phyloP scores from a whole-genome alignment of 2,329 filamentous ascomycete species.

The Escovopsis weberi region DNA sequence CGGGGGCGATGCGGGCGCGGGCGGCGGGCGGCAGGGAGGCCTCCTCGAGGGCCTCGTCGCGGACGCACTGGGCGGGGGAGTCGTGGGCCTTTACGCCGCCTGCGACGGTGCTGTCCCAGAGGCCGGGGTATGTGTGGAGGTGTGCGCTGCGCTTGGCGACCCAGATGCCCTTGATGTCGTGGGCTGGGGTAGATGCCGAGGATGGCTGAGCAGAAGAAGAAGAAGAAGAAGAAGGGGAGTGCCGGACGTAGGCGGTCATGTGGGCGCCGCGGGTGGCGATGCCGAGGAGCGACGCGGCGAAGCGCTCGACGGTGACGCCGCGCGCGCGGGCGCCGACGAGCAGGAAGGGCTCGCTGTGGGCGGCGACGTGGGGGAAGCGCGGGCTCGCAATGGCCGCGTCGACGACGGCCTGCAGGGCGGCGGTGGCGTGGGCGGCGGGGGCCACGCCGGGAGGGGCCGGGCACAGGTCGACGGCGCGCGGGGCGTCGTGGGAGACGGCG shows the following conservation, averaged over 20 bases:
- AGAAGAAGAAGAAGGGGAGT: too few species aligned
- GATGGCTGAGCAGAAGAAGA: too few species aligned
- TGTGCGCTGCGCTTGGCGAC: conserved; percentile 49
- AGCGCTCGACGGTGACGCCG: conserved; percentile 39
- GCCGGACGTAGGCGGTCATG: conserved; percentile 44
- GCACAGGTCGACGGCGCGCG: conserved; percentile 19
- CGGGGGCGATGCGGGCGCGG: conserved; percentile 9
- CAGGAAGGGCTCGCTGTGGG: conserved; percentile 29
- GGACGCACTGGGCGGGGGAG: conserved; percentile 49
- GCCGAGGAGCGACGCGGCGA: conserved; percentile 49
- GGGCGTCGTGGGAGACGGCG: conserved; percentile 15
- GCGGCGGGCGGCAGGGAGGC: conserved; percentile 29
- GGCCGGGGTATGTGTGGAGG: conserved; percentile 59
- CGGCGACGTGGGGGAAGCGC: conserved; percentile 23
- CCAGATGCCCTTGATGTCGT: conserved; percentile 43
- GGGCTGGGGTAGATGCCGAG: too few species aligned
- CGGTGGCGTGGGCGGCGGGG: conserved; percentile 19
- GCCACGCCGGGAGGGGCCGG: conserved; percentile 11
- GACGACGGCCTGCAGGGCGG: conserved; percentile 25
- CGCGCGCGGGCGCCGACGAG: conserved; percentile 22
- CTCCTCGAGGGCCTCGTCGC: conserved; percentile 62
- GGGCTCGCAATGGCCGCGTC: conserved; percentile 21
- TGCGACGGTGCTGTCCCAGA: conserved; percentile 69
- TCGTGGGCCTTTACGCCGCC: conserved; percentile 59
- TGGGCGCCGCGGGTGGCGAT: conserved; percentile 52